These are phyloP conservation scores for Russula griseocarnosa DNA, from an alignment of 768 basidiomycete species.

Conservation along the genomic window DNA sequence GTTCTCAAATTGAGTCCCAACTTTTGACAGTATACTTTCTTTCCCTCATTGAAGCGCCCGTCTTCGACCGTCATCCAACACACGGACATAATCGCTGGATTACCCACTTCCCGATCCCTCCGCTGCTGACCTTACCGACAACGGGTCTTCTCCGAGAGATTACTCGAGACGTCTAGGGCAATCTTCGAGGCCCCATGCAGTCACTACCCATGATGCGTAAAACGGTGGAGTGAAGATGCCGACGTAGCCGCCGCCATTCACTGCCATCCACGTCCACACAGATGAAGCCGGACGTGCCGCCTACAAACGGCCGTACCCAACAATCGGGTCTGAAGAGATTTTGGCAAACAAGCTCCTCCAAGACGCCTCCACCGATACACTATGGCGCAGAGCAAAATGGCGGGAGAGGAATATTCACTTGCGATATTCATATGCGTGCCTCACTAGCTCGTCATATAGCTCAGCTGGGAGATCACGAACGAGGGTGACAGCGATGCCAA, in stretches of 20 bases:
- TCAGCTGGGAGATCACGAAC: constrained; percentile 87
- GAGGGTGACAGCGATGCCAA: constrained; percentile 90
- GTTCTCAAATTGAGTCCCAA: no score
- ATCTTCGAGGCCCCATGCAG: not conserved
- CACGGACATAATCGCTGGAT: not conserved
- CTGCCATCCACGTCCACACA: not conserved
- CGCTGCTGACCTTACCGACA: not conserved
- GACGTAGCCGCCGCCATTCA: not conserved
- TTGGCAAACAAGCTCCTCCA: not conserved
- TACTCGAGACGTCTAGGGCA: not conserved
- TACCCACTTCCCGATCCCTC: not conserved
- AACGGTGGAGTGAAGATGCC: not conserved
- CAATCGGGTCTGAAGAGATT: not conserved
- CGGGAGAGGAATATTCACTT: constrained; percentile 2
- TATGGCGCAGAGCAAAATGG: not conserved
- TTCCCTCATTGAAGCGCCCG: not conserved
- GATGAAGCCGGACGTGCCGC: not conserved
- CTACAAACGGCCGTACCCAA: not conserved
- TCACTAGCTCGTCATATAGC: constrained; percentile 83
- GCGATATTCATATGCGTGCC: constrained; percentile 68
- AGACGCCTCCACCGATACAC: not conserved
- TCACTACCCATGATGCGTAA: not conserved
- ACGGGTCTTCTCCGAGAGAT: not conserved
- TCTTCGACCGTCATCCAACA: not conserved
- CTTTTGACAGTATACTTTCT: not conserved